Evolutionary conservation across 805 yeast genomes (phyloP), one percentile per base, ranked within the genome.

Genomic region (Kodamaea kaohsiungensis): DNA sequence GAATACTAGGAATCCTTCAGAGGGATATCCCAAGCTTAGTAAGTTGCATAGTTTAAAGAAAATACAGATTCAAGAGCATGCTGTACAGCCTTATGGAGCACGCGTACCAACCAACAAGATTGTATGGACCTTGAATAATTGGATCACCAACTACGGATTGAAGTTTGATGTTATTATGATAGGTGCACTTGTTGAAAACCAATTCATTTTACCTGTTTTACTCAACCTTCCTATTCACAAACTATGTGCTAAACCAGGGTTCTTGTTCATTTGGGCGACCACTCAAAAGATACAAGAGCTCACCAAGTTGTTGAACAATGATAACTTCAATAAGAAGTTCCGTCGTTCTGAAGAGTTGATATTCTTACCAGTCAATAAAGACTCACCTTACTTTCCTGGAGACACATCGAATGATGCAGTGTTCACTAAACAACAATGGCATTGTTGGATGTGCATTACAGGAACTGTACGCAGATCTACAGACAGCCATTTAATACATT

Each of bases 401-500:
- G 80, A 81, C 40, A 78, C 79, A 27, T 60, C 61, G 25, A 61
- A 62, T 7, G 61, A 59, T 30, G 38, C 71, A 1, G 65, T 89
- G 22, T 77, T 89, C 53, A 85, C 83, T 56, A 83, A 86, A 55
- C 85, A 88, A 69, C 95, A 88, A 70, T 92, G 97, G 97, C 98
- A 93, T 71, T 92, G 98, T 64, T 88, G 97, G 89, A 91, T 92
- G 97, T 93, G 97, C 61, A 88, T 92, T 51, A 92, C 96, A 2
- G 98, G 98, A 2, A 92, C 98, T 0, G 93, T 92, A 7, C 78
- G 97, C 64, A 80, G 98, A 62, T 83, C 96, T 1, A 84, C 86
- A 0, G 98, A 92, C 70, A 81, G 82, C 12, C 91, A 89, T 67
- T 76, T 92, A 55, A 91, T 92, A 56, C 96, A 92, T 67, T 93